Conservation (phyloP, 2,329 filamentous ascomycete species). For the Phyllosticta citribraziliensis region DNA sequence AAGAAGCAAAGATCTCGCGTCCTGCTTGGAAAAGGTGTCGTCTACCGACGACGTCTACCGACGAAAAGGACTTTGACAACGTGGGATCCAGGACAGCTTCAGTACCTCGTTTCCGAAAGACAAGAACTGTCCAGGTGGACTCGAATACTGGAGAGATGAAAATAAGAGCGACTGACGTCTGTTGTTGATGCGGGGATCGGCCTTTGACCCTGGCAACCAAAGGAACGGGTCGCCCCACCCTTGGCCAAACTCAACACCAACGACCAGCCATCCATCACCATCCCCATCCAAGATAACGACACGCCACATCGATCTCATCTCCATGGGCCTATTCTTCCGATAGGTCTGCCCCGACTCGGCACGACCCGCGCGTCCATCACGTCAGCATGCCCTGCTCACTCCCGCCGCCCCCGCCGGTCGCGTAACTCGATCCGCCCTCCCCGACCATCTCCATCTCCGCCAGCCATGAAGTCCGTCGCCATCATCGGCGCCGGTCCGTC, state of each 20-base stretch:
- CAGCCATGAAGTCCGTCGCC: conserved; percentile 25
- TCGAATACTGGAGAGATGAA: no score
- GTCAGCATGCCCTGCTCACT: not conserved
- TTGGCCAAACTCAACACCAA: not conserved
- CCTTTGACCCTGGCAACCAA: not conserved
- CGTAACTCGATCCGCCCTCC: not conserved
- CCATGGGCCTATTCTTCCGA: not conserved
- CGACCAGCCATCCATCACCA: not conserved
- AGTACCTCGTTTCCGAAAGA: no score
- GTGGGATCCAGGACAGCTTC: no score
- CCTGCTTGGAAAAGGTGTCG: no score
- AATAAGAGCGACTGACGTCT: not conserved
- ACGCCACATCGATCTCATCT: not conserved
- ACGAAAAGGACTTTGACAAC: no score
- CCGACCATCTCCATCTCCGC: not conserved
- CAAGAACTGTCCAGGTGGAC: no score
- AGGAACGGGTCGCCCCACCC: no score
- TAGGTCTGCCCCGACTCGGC: not conserved
- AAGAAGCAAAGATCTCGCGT: no score
- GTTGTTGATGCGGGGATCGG: not conserved
- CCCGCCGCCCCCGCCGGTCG: not conserved
- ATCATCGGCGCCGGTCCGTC: conserved; percentile 37
- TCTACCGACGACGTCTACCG: no score
- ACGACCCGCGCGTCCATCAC: not conserved
- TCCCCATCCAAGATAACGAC: not conserved